These are phyloP conservation scores for Pichia exigua DNA, from an alignment of 805 yeast genomes.

Conservation along the genomic window DNA sequence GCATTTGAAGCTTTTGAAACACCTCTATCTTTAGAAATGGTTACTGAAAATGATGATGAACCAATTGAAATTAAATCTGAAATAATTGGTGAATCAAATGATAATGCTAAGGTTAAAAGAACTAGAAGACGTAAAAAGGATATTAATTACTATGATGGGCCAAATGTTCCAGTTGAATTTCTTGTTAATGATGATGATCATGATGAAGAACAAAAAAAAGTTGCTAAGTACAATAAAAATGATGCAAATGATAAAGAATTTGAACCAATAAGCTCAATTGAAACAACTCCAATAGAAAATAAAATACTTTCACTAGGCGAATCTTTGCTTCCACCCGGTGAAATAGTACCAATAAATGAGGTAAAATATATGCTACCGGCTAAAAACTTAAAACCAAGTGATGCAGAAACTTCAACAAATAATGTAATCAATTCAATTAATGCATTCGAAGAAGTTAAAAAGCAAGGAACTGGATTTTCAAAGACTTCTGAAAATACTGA, in stretches of 20 bases:
- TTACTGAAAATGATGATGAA: constrained; percentile 8
- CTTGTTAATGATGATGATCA: background rate
- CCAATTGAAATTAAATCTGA: background rate
- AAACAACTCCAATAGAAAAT: background rate
- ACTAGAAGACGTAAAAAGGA: constrained; percentile 6
- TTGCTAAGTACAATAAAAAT: background rate
- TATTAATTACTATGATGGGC: constrained; percentile 10
- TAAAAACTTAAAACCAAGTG: too few species aligned
- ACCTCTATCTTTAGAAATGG: background rate
- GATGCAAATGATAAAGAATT: background rate
- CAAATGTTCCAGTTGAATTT: background rate
- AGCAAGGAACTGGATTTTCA: too few species aligned
- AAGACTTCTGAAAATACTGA: background rate
- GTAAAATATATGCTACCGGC: too few species aligned
- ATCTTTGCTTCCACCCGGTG: background rate
- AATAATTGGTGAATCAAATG: background rate
- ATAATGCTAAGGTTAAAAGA: background rate
- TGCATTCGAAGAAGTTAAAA: too few species aligned
- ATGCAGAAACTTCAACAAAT: too few species aligned
- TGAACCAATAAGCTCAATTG: background rate
- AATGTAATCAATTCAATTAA: too few species aligned
- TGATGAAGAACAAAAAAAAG: background rate
- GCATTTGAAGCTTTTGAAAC: constrained; percentile 11
- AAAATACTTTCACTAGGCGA: background rate
- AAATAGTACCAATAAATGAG: background rate